Evolutionary conservation across 23 red algal genomes (phyloP), one percentile per base, ranked within the genome.

Genomic region (Gracilariopsis chorda): DNA sequence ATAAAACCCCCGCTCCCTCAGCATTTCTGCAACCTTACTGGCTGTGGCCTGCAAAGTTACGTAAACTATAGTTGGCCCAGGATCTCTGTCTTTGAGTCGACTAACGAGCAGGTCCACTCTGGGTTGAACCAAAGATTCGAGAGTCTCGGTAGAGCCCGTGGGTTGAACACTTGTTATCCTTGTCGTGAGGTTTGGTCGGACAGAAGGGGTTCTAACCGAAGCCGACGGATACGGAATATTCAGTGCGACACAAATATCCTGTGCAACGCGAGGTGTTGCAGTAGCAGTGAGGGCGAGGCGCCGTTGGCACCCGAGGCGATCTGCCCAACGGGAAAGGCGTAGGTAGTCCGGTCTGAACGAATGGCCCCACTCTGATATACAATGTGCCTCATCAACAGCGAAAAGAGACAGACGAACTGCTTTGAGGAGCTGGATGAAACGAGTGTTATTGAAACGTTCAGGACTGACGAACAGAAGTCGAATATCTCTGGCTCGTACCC

Each of bases 361-460:
- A 78, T 93, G 88, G 1, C 97, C 97, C 97, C 97, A 99, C 47
- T 99, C 92, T 30, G 92, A 95, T 48, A 99, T 86, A 48, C 97
- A 99, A 62, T 99, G 97, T 7, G 97, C 97, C 72, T 99, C 97
- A 60, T 99, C 97, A 16, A 99, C 93, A 46, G 61, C 93, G 44
- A 99, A 88, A 35, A 91, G 71, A 41, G 69, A 79, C 17, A 99
- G 58, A 24, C 60, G 51, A 37, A 91, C 44, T 21, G 61, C 52
- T 39, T 80, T 85, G 1, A 99, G 30, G 0, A 92, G 41, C 25
- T 70, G 35, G 21, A 88, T 47, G 60, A 99, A 93, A 17, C 78
- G 55, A 40, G 80, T 77, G 51, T 93, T 90, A 46, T 92, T 88
- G 59, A 99, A 99, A 19, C 93, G 87, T 89, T 99, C 97, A 30